Evolutionary conservation across 208 protist genomes (phyloP), one percentile per base, ranked within the genome.

Genomic region (Lotmaria passim): DNA sequence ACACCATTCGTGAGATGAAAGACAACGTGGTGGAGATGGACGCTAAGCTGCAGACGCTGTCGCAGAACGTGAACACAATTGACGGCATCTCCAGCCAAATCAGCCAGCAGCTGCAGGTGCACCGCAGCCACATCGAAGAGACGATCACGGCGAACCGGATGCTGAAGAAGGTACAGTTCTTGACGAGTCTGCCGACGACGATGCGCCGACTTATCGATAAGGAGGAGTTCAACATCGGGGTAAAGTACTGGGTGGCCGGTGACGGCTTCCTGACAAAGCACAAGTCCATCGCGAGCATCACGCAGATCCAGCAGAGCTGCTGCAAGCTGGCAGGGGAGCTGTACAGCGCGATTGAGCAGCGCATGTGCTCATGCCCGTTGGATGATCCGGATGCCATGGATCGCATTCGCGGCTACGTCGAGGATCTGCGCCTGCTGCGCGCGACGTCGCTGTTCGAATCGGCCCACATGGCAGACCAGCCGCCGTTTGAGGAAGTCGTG

Each of bases 1-100:
- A 99, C 69, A 98, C 97, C n/a, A 99, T 99, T 59, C 90, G 91
- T 38, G 89, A 96, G 53, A 96, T 98, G 92, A 82, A 87, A 36
- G 78, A 86, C 60, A 93, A 91, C 72, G 82, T 97, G n/a, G 87
- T 79, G 3, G 85, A 93, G 79, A 96, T 97, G 93, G 93, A 96
- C 59, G 65, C 82, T 7, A 93, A 93, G 69, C 71, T 96, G 55
- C 79, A 89, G 39, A 81, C 83, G 4, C 80, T 96, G n/a, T 82
- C 85, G 30, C 55, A 59, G 60, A 93, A 91, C 69, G 87, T 96
- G 52, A 69, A 73, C 28, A 78, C 76, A 24, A 91, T 94, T n/a
- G 87, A 94, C 62, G 51, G 24, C 21, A 73, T 93, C n/a, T 90
- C 87, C 19, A 76, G 79, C 14, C 68, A 75, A 34, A 79, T 94